phyloP scores from a whole-genome alignment of 2,329 filamentous ascomycete genomes.

The Epichloe brachyelytri region DNA sequence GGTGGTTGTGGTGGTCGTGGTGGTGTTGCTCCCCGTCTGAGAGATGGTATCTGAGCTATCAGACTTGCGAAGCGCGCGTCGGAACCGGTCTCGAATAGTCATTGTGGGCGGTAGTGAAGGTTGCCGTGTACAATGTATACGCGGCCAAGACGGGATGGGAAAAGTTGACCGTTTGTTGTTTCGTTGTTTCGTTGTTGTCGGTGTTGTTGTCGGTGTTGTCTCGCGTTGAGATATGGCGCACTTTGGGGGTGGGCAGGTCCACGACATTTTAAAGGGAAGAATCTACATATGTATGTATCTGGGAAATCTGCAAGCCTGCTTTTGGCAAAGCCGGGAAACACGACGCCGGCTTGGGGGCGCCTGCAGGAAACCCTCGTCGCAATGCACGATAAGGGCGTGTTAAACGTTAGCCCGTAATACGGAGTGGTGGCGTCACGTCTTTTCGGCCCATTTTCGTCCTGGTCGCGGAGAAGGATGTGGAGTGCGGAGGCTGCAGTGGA shows the following conservation, averaged over 20 bases:
- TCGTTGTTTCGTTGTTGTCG: neutral
- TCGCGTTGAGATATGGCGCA: neutral
- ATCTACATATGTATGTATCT: no score
- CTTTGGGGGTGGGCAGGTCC: constrained; percentile 2
- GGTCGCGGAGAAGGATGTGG: constrained; percentile 4
- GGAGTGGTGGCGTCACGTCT: constrained; percentile 1
- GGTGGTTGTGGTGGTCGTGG: constrained; percentile 15
- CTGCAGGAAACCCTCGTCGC: neutral
- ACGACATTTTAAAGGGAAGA: neutral
- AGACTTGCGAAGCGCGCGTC: constrained; percentile 27
- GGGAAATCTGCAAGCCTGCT: neutral
- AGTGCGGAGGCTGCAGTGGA: constrained; percentile 7
- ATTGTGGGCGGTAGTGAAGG: constrained; percentile 14
- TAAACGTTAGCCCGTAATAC: no score
- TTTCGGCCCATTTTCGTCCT: constrained; percentile 7
- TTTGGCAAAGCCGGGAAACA: neutral
- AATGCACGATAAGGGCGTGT: neutral
- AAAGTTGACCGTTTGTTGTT: neutral
- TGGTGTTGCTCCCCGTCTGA: constrained; percentile 19
- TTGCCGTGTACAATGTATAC: neutral
- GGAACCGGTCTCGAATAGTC: constrained; percentile 30
- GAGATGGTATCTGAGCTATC: constrained; percentile 17
- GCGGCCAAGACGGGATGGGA: no score
- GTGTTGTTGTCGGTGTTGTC: neutral
- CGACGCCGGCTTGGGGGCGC: neutral